Conservation (phyloP, 2,329 filamentous ascomycete genomes). For the Ophiostoma novo-ulmi region DNA sequence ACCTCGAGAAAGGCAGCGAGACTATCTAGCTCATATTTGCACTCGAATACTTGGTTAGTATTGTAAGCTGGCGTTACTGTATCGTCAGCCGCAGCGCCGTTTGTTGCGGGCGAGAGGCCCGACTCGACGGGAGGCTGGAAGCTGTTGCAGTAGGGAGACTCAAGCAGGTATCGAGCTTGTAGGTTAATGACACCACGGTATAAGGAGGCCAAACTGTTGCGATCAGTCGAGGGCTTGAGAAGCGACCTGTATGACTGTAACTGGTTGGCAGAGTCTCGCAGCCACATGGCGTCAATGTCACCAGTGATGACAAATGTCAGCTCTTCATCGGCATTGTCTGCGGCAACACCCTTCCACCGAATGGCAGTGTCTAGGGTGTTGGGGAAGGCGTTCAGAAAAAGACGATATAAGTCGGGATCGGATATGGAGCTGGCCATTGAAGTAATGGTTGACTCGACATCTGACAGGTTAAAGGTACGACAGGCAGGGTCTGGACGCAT, state of each 20-base stretch:
- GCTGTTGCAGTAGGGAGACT: slow-evolving; percentile 82
- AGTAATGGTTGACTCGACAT: slow-evolving; percentile 70
- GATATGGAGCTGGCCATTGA: slow-evolving; percentile 63
- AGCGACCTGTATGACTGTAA: slow-evolving; percentile 67
- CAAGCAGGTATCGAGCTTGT: slow-evolving; percentile 64
- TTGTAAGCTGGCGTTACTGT: slow-evolving; percentile 60
- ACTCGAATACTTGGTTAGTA: slow-evolving; percentile 73
- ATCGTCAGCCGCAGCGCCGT: slow-evolving; percentile 58
- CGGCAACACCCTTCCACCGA: slow-evolving; percentile 28
- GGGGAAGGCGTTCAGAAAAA: slow-evolving; percentile 69
- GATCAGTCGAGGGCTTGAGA: slow-evolving; percentile 46
- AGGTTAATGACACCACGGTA: slow-evolving; percentile 73
- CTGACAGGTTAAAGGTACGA: slow-evolving; percentile 71
- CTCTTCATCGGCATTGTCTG: slow-evolving; percentile 28
- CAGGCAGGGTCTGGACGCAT: slow-evolving; percentile 73
- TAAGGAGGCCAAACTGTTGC: slow-evolving; percentile 60
- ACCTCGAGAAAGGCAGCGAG: slow-evolving; percentile 81
- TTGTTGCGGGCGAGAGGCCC: slow-evolving; percentile 53
- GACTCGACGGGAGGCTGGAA: slow-evolving; percentile 84
- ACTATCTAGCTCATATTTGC: slow-evolving; percentile 93
- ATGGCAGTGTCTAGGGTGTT: slow-evolving; percentile 53
- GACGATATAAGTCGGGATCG: slow-evolving; percentile 68
- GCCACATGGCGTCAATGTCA: slow-evolving; percentile 36
- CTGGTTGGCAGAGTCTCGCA: slow-evolving; percentile 53
- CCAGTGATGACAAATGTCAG: slow-evolving; percentile 63